Base-by-base conservation (phyloP, 805 yeast genomes). In the Phaffomyces thermotolerans region DNA sequence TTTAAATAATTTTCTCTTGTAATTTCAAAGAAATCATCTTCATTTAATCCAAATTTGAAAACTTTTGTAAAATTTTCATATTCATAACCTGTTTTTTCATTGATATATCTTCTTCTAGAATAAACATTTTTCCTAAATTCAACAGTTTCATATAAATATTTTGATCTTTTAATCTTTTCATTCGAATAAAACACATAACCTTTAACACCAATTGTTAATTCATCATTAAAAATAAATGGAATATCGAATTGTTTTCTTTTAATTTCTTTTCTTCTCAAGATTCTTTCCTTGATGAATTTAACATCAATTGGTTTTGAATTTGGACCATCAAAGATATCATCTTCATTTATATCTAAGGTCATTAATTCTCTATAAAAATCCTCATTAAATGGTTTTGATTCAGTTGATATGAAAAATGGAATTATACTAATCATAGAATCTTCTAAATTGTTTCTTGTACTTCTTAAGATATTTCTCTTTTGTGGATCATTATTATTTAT, bases 111-210 rank as follows among this genome's bases (percentile, higher is more conserved):
- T 4, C 78, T 64, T 17, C 62, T 71, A 0, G 74, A 63, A 39
- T 73, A 72, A 0, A 80, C 90, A 15, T 75, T 67, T 50, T 71
- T 68, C 40, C 77, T 66, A 8, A 62, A 58, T 22, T 78, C 81
- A 3, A 72, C 75, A 39, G 72, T 71, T 35, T 74, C 77, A 57
- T 75, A 78, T 6, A 84, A 74, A 36, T 68, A 68, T 33, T 71
- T 71, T 12, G 76, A 66, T n/a, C 73, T 63, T 17, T 72, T 68
- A 0, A 77, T 54, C 35, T 67, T 72, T 45, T 80, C 81, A 41
- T 76, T 78, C 8, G 71, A 67, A 47, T 73, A 75, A n/a, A 84
- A 68, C 0, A 82, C 64, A 54, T 78, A 84, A 0, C 95, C 97
- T 51, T 75, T 76, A 1, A 90, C 70, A 0, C 88, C 83, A 39